These are phyloP conservation scores for Oidium heveae DNA, from an alignment of 2,329 filamentous ascomycete species.

Conservation along the genomic window DNA sequence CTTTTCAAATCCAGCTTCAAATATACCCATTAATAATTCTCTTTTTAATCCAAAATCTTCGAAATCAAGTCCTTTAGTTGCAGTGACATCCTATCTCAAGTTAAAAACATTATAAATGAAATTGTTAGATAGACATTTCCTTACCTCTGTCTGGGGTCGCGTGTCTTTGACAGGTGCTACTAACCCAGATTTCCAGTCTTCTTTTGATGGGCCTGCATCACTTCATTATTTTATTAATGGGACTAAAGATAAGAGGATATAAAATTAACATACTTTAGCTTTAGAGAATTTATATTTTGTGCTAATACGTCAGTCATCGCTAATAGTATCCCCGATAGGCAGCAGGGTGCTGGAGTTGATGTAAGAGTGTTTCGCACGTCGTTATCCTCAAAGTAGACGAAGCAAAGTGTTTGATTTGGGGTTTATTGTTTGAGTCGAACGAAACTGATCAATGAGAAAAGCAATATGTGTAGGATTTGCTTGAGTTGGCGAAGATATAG, in stretches of 20 bases:
- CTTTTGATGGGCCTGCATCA: slow-evolving; percentile 15
- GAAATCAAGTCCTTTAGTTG: slow-evolving; percentile 91
- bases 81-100: slow-evolving; percentile 61
- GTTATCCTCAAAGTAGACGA: too few relatives aligned
- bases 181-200: slow-evolving; percentile 51
- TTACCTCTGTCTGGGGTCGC: slow-evolving; percentile 58
- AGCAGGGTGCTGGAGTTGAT: too few relatives aligned
- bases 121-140: neutral
- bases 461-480: too few relatives aligned
- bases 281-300: slow-evolving; percentile 29
- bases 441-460: too few relatives aligned
- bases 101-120: slow-evolving; percentile 3
- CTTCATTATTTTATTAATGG: neutral
- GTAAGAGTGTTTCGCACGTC: too few relatives aligned
- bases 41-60: slow-evolving; percentile 92
- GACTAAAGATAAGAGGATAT: too few relatives aligned
- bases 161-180: slow-evolving; percentile 50
- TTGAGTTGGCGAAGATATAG: too few relatives aligned
- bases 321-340: neutral
- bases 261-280: slow-evolving; percentile 17
- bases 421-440: too few relatives aligned
- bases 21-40: slow-evolving; percentile 94
- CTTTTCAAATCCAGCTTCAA: slow-evolving; percentile 96
- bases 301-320: slow-evolving; percentile 23
- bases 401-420: too few relatives aligned